phyloP scores from a whole-genome alignment of 768 basidiomycete genomes.

The Boletales sp. region DNA sequence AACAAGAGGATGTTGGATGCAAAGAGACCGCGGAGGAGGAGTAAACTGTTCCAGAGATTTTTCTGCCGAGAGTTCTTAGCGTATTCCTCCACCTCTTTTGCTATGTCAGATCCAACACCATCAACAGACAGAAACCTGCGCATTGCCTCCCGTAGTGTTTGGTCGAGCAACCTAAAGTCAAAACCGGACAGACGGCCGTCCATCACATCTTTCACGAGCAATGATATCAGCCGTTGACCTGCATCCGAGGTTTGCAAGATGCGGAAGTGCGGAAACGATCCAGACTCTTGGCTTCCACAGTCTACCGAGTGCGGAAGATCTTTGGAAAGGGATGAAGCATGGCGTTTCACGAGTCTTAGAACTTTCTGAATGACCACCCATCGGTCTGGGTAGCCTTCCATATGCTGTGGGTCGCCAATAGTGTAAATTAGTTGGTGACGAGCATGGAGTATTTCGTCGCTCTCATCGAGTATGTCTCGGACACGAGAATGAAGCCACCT shows the following conservation, averaged over 20 bases:
- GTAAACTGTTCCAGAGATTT: slow-evolving; percentile 1
- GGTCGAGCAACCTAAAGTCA: background rate
- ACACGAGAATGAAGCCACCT: slow-evolving; percentile 11
- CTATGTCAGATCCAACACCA: background rate
- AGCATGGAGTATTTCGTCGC: slow-evolving; percentile 17
- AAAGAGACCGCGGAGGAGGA: slow-evolving; percentile 31
- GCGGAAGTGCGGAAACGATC: slow-evolving; percentile 9
- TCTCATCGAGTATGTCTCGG: slow-evolving; percentile 19
- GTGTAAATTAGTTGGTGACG: background rate
- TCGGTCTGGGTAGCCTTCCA: background rate
- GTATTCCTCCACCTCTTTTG: slow-evolving; percentile 1
- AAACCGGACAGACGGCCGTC: slow-evolving; percentile 4
- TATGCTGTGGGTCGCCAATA: background rate
- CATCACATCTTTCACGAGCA: slow-evolving; percentile 7
- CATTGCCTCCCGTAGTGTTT: background rate
- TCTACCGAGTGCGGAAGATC: background rate
- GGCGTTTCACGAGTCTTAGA: background rate
- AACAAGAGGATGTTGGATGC: slow-evolving; percentile 22
- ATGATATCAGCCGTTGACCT: slow-evolving; percentile 1
- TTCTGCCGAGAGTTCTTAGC: background rate
- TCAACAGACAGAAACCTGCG: slow-evolving; percentile 11
- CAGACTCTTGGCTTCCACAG: background rate
- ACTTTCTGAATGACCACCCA: background rate
- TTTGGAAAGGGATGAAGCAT: background rate
- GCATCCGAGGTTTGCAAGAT: background rate